Conservation (phyloP, 2,329 filamentous ascomycete genomes). For the Epichloe sp. region DNA sequence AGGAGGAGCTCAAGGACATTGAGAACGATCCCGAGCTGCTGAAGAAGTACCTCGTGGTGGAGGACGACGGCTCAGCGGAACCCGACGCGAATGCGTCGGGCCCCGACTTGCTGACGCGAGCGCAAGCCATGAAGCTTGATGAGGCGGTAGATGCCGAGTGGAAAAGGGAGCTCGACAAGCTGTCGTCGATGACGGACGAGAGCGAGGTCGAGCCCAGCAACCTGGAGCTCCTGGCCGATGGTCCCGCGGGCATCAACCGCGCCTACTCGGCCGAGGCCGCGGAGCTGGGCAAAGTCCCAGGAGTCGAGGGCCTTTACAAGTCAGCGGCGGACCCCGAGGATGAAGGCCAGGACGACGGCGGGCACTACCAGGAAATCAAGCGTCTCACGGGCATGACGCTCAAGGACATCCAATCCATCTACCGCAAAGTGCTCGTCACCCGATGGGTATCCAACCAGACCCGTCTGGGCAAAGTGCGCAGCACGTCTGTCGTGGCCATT, state of each 20-base stretch:
- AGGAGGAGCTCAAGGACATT: constrained; percentile 31
- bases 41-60: constrained; percentile 23
- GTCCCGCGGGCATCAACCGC: constrained; percentile 21
- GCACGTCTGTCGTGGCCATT: constrained; percentile 61
- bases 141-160: constrained; percentile 23
- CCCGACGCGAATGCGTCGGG: constrained; percentile 14
- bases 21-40: constrained; percentile 27
- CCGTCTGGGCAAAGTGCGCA: constrained; percentile 82
- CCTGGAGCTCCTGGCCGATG: constrained; percentile 24
- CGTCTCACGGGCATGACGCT: constrained; percentile 41
- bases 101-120: constrained; percentile 18
- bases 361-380: constrained; percentile 38
- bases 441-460: constrained; percentile 84
- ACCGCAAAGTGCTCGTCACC: constrained; percentile 58
- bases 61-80: constrained; percentile 14
- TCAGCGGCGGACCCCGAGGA: constrained; percentile 35
- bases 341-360: constrained; percentile 35
- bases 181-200: constrained; percentile 17
- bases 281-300: constrained; percentile 38
- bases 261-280: constrained; percentile 32
- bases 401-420: constrained; percentile 38
- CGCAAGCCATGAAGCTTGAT: constrained; percentile 24
- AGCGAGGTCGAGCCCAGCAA: constrained; percentile 19
- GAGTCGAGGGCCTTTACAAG: constrained; percentile 39
- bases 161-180: constrained; percentile 24